Evolutionary conservation across 192 early-diverging fungal genomes (phyloP).

Genomic region (Podila clonocystis): DNA sequence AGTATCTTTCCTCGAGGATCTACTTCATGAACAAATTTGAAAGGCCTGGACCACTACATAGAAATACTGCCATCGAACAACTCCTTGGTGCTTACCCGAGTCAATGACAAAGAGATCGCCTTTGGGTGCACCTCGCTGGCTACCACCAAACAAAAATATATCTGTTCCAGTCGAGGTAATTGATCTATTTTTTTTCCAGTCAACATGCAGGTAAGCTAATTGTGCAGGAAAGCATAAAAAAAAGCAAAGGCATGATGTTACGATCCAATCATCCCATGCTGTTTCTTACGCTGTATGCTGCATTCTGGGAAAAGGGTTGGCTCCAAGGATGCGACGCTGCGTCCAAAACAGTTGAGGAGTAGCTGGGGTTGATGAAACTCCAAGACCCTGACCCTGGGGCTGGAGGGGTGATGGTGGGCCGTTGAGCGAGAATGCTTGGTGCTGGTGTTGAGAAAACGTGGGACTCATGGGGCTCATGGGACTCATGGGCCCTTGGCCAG

Average conservation of each 20-base stretch:
- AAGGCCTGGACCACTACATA: too few relatives aligned
- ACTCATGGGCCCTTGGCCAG: conserved; percentile 11
- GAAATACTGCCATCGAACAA: background rate
- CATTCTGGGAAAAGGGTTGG: conserved; percentile 48
- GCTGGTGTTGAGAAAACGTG: conserved; percentile 8
- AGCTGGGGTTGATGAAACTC: conserved; percentile 4
- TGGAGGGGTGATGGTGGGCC: background rate
- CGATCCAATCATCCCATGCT: background rate
- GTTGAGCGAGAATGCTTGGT: background rate
- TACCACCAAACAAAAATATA: conserved; percentile 41
- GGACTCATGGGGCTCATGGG: conserved; percentile 38
- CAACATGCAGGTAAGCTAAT: too few relatives aligned
- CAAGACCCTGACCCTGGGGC: background rate
- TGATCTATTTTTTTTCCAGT: conserved; percentile 1
- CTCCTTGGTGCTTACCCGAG: conserved; percentile 17
- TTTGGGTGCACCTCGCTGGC: conserved; percentile 28
- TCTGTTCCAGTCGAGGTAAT: conserved; percentile 44
- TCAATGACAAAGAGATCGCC: conserved; percentile 47
- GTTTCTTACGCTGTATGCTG: conserved; percentile 22
- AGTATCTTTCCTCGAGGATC: too few relatives aligned
- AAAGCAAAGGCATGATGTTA: background rate
- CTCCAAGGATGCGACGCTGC: conserved; percentile 37
- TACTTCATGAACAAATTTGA: too few relatives aligned
- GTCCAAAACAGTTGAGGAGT: conserved; percentile 51
- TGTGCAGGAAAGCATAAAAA: background rate